Evolutionary conservation across 495 filamentous ascomycete species (phyloP).

Genomic region (Clohesyomyces aquaticus): DNA sequence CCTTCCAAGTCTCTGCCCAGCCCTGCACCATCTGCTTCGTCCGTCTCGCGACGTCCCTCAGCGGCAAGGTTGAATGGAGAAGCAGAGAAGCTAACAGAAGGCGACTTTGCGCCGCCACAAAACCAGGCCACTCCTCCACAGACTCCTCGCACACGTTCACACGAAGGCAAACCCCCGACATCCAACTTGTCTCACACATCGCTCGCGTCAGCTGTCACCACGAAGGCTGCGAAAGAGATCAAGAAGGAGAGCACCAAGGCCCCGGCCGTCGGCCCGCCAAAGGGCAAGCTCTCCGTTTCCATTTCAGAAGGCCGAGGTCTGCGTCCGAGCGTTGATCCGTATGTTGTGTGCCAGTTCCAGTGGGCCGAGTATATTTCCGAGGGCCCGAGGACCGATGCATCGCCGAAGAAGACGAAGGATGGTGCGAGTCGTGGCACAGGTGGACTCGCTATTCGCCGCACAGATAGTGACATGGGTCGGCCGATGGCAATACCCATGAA

Average conservation of each 20-base stretch:
- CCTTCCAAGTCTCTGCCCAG: slow-evolving; percentile 60
- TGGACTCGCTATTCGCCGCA: slow-evolving; percentile 62
- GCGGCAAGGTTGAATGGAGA: slow-evolving; percentile 65
- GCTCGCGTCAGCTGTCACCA: slow-evolving; percentile 12
- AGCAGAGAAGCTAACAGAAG: slow-evolving; percentile 86
- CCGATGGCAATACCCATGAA: slow-evolving; percentile 96
- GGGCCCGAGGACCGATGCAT: slow-evolving; percentile 65
- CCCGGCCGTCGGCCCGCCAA: slow-evolving; percentile 73
- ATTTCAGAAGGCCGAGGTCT: slow-evolving; percentile 83
- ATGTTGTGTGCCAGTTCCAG: slow-evolving; percentile 96
- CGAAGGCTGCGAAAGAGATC: slow-evolving; percentile 29
- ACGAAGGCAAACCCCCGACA: slow-evolving; percentile 51
- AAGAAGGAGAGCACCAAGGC: slow-evolving; percentile 49
- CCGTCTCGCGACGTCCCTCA: slow-evolving; percentile 43
- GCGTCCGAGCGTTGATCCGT: slow-evolving; percentile 80
- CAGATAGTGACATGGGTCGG: slow-evolving; percentile 74
- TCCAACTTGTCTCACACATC: slow-evolving; percentile 29
- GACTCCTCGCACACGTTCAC: slow-evolving; percentile 82
- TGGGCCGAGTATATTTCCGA: slow-evolving; percentile 94
- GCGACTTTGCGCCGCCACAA: slow-evolving; percentile 60
- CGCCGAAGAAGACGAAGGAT: slow-evolving; percentile 44
- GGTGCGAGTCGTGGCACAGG: slow-evolving; percentile 46
- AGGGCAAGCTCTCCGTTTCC: slow-evolving; percentile 86
- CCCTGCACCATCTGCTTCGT: slow-evolving; percentile 52
- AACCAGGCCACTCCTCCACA: slow-evolving; percentile 88